These are phyloP conservation scores for Jamesozyma gamospora DNA, from an alignment of 805 yeast species.

Conservation along the genomic window DNA sequence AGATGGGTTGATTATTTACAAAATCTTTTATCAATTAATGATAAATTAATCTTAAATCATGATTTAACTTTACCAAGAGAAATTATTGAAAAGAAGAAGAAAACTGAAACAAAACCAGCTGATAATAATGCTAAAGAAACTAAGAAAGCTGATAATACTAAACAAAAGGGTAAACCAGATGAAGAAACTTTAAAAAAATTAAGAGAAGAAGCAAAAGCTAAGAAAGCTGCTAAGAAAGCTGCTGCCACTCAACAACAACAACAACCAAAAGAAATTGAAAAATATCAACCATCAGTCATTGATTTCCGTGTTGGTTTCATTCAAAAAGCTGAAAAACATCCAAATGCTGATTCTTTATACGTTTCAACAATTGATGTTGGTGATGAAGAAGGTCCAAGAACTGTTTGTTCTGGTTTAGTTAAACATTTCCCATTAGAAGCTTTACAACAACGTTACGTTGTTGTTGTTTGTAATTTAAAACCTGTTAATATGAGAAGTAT, in stretches of 20 bases:
- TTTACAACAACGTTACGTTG: slow-evolving; percentile 88
- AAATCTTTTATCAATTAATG: slow-evolving; percentile 45
- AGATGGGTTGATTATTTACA: slow-evolving; percentile 93
- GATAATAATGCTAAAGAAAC: slow-evolving; percentile 10
- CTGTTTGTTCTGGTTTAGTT: slow-evolving; percentile 95
- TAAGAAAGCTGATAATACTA: slow-evolving; percentile 21
- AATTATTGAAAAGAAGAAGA: slow-evolving; percentile 46
- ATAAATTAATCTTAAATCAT: slow-evolving; percentile 49
- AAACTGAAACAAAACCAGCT: slow-evolving; percentile 21
- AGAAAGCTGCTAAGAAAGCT: slow-evolving; percentile 46
- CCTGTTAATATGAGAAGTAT: slow-evolving; percentile 98
- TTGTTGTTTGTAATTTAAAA: slow-evolving; percentile 89
- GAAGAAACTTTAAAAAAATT: slow-evolving; percentile 38
- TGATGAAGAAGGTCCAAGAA: slow-evolving; percentile 94
- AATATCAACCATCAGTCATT: slow-evolving; percentile 73
- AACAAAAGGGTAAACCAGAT: slow-evolving; percentile 38
- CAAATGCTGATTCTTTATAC: slow-evolving; percentile 93
- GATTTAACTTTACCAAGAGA: slow-evolving; percentile 66
- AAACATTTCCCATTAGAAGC: slow-evolving; percentile 83
- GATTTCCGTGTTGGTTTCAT: slow-evolving; percentile 95
- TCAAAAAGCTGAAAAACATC: slow-evolving; percentile 93
- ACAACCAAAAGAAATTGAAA: slow-evolving; percentile 36
- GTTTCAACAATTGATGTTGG: slow-evolving; percentile 96
- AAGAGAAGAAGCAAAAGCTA: slow-evolving; percentile 49
- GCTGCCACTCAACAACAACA: slow-evolving; percentile 37